Base-by-base conservation (phyloP, 331 rosid species). In the Ulmus americana region DNA sequence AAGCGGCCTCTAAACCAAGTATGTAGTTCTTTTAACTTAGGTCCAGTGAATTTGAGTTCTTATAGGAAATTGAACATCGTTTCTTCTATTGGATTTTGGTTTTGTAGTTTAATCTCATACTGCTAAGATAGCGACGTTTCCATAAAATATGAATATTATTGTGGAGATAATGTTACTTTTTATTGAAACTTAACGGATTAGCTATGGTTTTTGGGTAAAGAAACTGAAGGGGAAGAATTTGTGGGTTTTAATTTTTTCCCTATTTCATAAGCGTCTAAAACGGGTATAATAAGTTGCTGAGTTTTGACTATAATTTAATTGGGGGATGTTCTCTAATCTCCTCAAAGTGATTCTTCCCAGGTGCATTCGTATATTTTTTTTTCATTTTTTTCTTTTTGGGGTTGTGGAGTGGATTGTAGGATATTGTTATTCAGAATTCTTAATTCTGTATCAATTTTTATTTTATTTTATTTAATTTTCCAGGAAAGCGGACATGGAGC, bases 401-500 rank as follows among this genome's bases (percentile, higher is more conserved):
- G 47, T 20, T 1, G 61, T 8, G 16, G 10, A 56, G 40, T 56
- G 44, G 60, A 35, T 55, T 28, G 13, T 55, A 35, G 61, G 5
- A 20, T 8, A 10, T 16, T 53, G 40, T 35, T 35, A 13, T 56
- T 5, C 14, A 18, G 13, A 20, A 56, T 56, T 35, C 61, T 28
- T 2, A 3, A 13, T 15, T 18, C 14, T n/a, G 15, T 49, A 8
- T 49, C 22, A 13, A 0, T 13, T 44, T 45, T 11, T 2, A 43
- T 1, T 43, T 42, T 13, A 22, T 20, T 20, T 12, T 12, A 12
- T 73, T 55, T 61, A 63, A 69, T 41, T 65, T 42, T 66, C 50
- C 76, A 62, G 95, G 86, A 75, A 57, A 39, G 15, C 72, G 47
- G 61, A 73, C 57, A 49, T 75, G 71, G 64, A 74, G 62, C 74